Percentiles rank a stretch among this genome's conserved stretches.
These are phyloP conservation scores for Pichia occidentalis DNA, from an alignment of 805 yeast genomes.

Conservation along the genomic window DNA sequence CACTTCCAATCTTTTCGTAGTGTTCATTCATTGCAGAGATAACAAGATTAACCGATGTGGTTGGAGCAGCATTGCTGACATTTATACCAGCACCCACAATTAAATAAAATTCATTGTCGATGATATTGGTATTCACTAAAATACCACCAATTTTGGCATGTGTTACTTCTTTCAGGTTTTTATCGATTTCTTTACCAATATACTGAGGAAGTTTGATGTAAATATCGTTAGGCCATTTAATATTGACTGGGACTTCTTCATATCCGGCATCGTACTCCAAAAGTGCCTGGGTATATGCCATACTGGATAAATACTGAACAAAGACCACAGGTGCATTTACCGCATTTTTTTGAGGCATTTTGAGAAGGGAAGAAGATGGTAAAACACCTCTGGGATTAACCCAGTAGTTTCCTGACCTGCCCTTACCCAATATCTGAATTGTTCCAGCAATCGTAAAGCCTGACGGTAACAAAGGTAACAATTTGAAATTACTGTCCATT, in stretches of 20 bases:
- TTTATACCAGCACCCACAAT: constrained; percentile 88
- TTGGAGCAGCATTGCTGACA: constrained; percentile 79
- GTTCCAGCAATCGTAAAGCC: constrained; percentile 71
- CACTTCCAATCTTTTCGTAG: constrained; percentile 36
- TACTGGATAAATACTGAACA: constrained; percentile 74
- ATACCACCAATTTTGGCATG: constrained; percentile 80
- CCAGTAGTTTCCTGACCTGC: constrained; percentile 95
- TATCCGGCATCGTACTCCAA: constrained; percentile 45
- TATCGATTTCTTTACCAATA: constrained; percentile 26
- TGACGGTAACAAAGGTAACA: constrained; percentile 56
- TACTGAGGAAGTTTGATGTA: constrained; percentile 66
- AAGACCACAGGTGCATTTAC: constrained; percentile 59
- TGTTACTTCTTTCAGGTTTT: constrained; percentile 43
- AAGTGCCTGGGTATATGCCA: constrained; percentile 79
- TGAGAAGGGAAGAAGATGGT: constrained; percentile 69
- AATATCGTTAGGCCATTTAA: constrained; percentile 97
- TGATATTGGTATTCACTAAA: constrained; percentile 68
- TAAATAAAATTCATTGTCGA: constrained; percentile 52
- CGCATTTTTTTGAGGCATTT: constrained; percentile 42
- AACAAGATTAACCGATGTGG: constrained; percentile 77
- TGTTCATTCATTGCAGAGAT: constrained; percentile 53
- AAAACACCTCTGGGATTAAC: constrained; percentile 88
- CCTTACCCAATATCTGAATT: constrained; percentile 84
- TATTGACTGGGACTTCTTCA: constrained; percentile 66
- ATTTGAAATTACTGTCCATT: constrained; percentile 61